Evolutionary conservation across 2,329 filamentous ascomycete genomes (phyloP).

Genomic region (Nemania sp.): DNA sequence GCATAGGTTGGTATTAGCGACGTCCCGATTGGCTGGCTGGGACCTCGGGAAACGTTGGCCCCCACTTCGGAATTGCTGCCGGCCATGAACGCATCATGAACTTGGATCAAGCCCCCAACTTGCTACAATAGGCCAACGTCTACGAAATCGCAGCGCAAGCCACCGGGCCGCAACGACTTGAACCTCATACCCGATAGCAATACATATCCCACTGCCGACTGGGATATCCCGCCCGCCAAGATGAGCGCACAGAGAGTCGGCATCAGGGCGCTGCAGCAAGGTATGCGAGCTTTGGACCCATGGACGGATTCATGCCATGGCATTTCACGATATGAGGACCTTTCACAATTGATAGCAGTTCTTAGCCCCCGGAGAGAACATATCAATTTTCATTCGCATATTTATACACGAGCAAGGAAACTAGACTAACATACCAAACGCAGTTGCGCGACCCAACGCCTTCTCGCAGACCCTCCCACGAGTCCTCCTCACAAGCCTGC

Average conservation of each 20-base stretch:
- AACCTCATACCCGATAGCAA: not conserved
- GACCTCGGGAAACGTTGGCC: conserved; percentile 28
- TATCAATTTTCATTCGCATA: too few species aligned
- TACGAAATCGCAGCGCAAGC: not conserved
- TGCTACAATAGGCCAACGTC: conserved; percentile 10
- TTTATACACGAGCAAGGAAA: not conserved
- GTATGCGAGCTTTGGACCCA: conserved; percentile 43
- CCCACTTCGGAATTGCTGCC: not conserved
- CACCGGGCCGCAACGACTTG: not conserved
- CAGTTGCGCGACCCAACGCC: conserved; percentile 49
- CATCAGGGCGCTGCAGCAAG: conserved; percentile 61
- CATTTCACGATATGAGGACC: too few species aligned
- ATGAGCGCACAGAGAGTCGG: conserved; percentile 64
- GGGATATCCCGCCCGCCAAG: conserved; percentile 7
- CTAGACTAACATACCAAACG: conserved; percentile 22
- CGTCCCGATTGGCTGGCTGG: conserved; percentile 28
- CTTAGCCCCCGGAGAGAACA: too few species aligned
- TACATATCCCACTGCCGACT: not conserved
- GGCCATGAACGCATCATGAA: conserved; percentile 31
- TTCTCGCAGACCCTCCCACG: conserved; percentile 53
- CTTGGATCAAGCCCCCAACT: conserved; percentile 16
- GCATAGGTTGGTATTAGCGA: conserved; percentile 24
- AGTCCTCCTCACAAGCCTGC: conserved; percentile 48
- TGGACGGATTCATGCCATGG: too few species aligned
- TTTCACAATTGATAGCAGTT: too few species aligned